Conservation (phyloP, 2,329 filamentous ascomycete species). For the Pseudocercospora ulei region DNA sequence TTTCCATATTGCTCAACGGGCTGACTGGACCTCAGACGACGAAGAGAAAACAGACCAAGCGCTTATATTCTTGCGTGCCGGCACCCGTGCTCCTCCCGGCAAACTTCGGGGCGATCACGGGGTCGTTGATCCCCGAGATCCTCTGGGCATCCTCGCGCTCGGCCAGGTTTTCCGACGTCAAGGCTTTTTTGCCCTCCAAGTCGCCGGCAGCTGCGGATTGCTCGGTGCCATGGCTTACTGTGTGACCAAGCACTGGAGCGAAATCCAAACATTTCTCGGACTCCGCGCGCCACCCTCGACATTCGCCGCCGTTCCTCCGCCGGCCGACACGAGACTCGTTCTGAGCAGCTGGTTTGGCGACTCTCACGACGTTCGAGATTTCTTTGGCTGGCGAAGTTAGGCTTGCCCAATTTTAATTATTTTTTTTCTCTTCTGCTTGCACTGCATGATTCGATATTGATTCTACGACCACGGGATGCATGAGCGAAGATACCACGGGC, state of each 20-base stretch:
- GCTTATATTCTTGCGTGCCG: conserved; percentile 23
- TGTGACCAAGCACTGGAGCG: conserved; percentile 32
- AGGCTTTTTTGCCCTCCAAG: conserved; percentile 59
- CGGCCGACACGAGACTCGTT: conserved; percentile 4
- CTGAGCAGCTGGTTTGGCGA: conserved; percentile 13
- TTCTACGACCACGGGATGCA: too few relatives aligned
- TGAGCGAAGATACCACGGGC: too few relatives aligned
- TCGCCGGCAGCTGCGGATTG: conserved; percentile 64
- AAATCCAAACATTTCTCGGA: conserved; percentile 28
- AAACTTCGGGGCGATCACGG: conserved; percentile 33
- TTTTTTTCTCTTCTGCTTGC: too few relatives aligned
- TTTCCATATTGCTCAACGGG: conserved; percentile 46
- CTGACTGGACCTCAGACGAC: conserved; percentile 54
- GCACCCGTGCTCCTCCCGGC: conserved; percentile 28
- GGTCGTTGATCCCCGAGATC: conserved; percentile 55
- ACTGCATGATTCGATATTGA: too few relatives aligned
- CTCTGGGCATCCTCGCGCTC: conserved; percentile 65
- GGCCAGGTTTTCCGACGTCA: conserved; percentile 49
- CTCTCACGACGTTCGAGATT: conserved; percentile 3
- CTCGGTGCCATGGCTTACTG: conserved; percentile 54
- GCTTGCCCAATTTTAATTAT: background rate
- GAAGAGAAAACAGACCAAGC: conserved; percentile 32
- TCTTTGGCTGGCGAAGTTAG: conserved; percentile 11
- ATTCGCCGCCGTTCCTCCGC: conserved; percentile 14
- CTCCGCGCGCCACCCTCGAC: conserved; percentile 11